Evolutionary conservation across 108 stramenopile species (phyloP).

Genomic region (Nitzschia sp.): DNA sequence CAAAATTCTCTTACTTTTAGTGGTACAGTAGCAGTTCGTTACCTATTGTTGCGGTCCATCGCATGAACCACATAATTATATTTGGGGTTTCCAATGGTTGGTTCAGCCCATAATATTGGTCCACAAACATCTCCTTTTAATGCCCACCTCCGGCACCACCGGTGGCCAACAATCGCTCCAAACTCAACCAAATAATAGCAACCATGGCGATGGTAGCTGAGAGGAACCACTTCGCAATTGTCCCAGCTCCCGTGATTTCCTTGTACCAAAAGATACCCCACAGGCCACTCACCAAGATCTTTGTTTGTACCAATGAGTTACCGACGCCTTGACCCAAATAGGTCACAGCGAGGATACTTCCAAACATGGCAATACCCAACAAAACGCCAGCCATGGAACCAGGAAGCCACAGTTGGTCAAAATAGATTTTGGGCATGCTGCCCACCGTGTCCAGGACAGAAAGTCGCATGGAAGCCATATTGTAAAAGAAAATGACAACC

Average conservation of each 20-base stretch:
- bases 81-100: not conserved
- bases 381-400: slow-evolving; percentile 48
- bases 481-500: slow-evolving; percentile 15
- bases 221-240: slow-evolving; percentile 65
- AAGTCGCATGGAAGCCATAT: not conserved
- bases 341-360: slow-evolving; percentile 65
- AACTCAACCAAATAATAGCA: slow-evolving; percentile 70
- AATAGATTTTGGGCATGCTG: slow-evolving; percentile 50
- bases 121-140: not conserved
- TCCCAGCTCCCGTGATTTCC: slow-evolving; percentile 53
- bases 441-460: not conserved
- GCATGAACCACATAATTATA: not conserved
- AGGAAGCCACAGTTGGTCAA: slow-evolving; percentile 57
- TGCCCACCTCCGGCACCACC: not conserved
- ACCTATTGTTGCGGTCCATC: not conserved
- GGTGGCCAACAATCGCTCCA: slow-evolving; percentile 41
- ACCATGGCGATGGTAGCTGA: slow-evolving; percentile 60
- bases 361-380: slow-evolving; percentile 71
- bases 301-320: slow-evolving; percentile 52
- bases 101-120: not conserved
- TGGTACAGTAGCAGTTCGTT: not conserved
- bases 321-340: slow-evolving; percentile 84
- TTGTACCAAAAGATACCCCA: slow-evolving; percentile 82
- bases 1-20: no score
- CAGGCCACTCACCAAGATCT: slow-evolving; percentile 57